A percentile compares a stretch with the other conserved stretches of the same genome.
phyloP scores from a whole-genome alignment of 805 yeast genomes.

The Saturnispora halmiae region DNA sequence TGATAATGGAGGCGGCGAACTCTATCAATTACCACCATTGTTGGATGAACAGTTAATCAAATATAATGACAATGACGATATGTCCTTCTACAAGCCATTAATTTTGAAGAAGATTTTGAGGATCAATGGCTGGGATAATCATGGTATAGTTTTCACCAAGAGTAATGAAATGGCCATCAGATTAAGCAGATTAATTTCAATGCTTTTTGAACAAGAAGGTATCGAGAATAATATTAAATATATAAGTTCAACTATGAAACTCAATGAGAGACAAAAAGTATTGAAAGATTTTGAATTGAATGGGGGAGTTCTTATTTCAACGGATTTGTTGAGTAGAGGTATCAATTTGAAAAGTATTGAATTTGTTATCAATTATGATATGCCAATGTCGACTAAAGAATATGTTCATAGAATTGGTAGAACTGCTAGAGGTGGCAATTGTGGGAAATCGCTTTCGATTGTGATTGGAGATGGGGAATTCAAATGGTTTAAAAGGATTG shows the following conservation, averaged over 20 bases:
- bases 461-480: slow-evolving; percentile 73
- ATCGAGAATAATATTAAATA: slow-evolving; percentile 34
- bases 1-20: slow-evolving; percentile 35
- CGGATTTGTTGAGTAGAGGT: slow-evolving; percentile 96
- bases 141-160: slow-evolving; percentile 55
- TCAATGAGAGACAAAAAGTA: slow-evolving; percentile 43
- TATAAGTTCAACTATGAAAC: slow-evolving; percentile 52
- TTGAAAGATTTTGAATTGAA: slow-evolving; percentile 47
- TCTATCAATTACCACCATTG: slow-evolving; percentile 51
- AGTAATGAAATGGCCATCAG: slow-evolving; percentile 87
- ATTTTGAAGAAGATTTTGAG: slow-evolving; percentile 46
- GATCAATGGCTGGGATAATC: slow-evolving; percentile 26
- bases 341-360: slow-evolving; percentile 65
- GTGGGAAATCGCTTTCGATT: slow-evolving; percentile 67
- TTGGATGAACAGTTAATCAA: slow-evolving; percentile 31
- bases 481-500: slow-evolving; percentile 47
- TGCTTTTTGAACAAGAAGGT: no score
- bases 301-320: slow-evolving; percentile 54
- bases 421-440: slow-evolving; percentile 85
- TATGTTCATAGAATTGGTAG: slow-evolving; percentile 96
- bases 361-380: slow-evolving; percentile 80
- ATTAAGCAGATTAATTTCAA: slow-evolving; percentile 49
- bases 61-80: slow-evolving; percentile 25
- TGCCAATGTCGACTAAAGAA: slow-evolving; percentile 82
- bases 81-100: slow-evolving; percentile 58